Conservation (phyloP, 2,329 filamentous ascomycete genomes). For the Sporothrix dimorphospora region DNA sequence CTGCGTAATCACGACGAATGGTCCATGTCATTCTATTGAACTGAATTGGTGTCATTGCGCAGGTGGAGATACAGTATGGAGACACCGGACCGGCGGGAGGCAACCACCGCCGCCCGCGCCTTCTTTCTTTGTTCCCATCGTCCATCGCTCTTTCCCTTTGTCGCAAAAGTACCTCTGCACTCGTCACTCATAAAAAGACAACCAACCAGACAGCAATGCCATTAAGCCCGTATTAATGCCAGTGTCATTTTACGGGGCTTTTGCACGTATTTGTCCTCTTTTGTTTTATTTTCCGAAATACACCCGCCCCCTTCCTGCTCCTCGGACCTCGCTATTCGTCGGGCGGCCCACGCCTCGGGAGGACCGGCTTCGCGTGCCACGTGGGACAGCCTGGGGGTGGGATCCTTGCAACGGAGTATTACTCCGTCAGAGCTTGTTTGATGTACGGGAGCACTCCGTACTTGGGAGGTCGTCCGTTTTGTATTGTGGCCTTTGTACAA, state of each 20-base stretch:
- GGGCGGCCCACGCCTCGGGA: slow-evolving; percentile 12
- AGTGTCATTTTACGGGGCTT: neutral
- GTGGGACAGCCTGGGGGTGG: slow-evolving; percentile 28
- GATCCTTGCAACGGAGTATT: slow-evolving; percentile 9
- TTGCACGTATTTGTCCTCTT: neutral
- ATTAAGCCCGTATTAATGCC: neutral
- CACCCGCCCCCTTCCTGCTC: neutral
- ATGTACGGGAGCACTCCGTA: neutral
- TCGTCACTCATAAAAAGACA: neutral
- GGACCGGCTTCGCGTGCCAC: slow-evolving; percentile 30
- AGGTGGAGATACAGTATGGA: neutral
- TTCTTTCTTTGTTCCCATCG: neutral
- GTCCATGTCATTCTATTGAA: neutral
- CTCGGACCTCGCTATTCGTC: neutral
- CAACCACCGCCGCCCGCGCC: neutral
- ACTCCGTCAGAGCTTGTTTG: slow-evolving; percentile 6
- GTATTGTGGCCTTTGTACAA: neutral
- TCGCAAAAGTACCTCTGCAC: slow-evolving; percentile 7
- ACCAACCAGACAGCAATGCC: neutral
- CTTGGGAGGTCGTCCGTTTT: neutral
- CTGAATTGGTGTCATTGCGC: neutral
- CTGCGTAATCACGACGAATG: neutral
- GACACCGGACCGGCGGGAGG: neutral
- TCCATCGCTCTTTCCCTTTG: neutral
- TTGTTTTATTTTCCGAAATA: neutral